Evolutionary conservation across 768 basidiomycete species (phyloP), one percentile per base, ranked within the genome.

Genomic region (Leucocoprinus birnbaumii): DNA sequence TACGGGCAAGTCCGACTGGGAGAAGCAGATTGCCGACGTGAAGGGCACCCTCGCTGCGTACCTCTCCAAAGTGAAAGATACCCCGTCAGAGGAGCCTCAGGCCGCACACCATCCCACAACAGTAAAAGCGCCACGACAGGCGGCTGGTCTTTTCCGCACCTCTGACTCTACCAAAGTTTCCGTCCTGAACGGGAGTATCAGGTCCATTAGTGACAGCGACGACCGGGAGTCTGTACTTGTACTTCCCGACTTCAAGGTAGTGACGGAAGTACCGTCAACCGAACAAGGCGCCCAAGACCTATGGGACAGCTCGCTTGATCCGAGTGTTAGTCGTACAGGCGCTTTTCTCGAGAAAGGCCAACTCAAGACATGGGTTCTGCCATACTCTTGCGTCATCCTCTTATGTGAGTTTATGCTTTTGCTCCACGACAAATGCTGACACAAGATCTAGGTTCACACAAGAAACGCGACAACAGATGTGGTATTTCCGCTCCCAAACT

Each of bases 1-100:
- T 1, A 96, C 94, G 0, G 93, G 93, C 5, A 86, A 89, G 69
- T 77, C 84, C 18, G 93, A 98, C 72, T 98, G 95, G 95, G 81
- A 84, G 37, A 76, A 77, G 40, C 86, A 94, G 41, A 83, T 98
- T 56, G 87, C 88, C 2, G 80, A 86, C 55, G 87, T 82, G 24
- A 72, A 78, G 22, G 81, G 78, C 46, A 84, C 87, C 4, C 82
- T 98, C 22, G 90, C 94, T 5, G 78, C 83, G 57, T 70, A 80
- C 71, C 63, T 87, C 61, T 59, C 68, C 22, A 66, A 70, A 53
- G 71, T 11, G 65, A 70, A 41, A 63, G 62, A 52, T 51, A 68
- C 35, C 53, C 66, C 26, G 59, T 72, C 14, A 59, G 65, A 40
- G 63, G 64, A 40, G 50, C 64, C 34, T 51, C 61, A 54, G 13